Percentiles rank a stretch among this genome's conserved stretches.
Evolutionary conservation across 2,329 filamentous ascomycete species (phyloP).

Genomic region (Gremmenia infestans): DNA sequence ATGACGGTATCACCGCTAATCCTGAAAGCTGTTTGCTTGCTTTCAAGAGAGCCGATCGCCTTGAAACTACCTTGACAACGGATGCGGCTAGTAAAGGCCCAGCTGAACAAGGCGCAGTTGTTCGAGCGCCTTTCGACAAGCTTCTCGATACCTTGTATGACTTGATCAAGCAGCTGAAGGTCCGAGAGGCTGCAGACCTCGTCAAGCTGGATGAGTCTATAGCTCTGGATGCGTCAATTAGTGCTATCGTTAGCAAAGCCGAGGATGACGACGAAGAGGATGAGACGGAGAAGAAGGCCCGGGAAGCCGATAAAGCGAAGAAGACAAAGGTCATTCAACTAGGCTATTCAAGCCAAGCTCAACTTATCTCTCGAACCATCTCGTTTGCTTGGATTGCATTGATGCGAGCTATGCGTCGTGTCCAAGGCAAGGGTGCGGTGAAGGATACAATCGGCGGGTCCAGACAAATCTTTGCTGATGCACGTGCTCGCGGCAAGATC

Average conservation of each 20-base stretch:
- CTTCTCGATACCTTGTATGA: constrained; percentile 85
- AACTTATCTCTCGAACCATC: constrained; percentile 75
- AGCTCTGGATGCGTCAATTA: constrained; percentile 29
- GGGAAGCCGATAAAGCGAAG: constrained; percentile 49
- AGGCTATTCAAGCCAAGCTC: constrained; percentile 66
- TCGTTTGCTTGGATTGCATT: constrained; percentile 94
- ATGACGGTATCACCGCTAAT: constrained; percentile 80
- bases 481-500: constrained; percentile 78
- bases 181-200: constrained; percentile 54
- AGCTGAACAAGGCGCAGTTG: constrained; percentile 55
- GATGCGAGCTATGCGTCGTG: constrained; percentile 87
- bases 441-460: constrained; percentile 51
- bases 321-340: constrained; percentile 58
- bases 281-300: constrained; percentile 31
- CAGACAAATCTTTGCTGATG: constrained; percentile 83
- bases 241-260: constrained; percentile 40
- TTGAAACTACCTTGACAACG: constrained; percentile 72
- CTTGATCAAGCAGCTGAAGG: constrained; percentile 68
- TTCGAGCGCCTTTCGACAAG: constrained; percentile 76
- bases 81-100: constrained; percentile 71
- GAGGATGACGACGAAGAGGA: constrained; percentile 45
- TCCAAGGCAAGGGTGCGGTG: constrained; percentile 74
- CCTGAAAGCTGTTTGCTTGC: constrained; percentile 89
- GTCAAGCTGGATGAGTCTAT: constrained; percentile 50
- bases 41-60: constrained; percentile 81